Base-by-base conservation (phyloP, 805 yeast species). In the Hanseniaspora vineae region DNA sequence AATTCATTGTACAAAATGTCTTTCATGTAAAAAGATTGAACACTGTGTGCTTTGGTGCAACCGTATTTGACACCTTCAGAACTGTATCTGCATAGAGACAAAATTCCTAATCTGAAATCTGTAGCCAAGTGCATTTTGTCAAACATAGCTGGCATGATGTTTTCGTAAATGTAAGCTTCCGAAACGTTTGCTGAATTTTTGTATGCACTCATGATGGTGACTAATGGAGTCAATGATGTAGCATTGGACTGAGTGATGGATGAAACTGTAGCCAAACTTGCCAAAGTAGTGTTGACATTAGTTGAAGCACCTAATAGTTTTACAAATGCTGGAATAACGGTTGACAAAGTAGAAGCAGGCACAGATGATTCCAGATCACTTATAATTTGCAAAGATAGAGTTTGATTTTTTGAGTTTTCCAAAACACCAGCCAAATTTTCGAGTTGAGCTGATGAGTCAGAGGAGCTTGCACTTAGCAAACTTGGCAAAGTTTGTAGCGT, bases 21-120 rank as follows among this genome's bases (percentile, higher is more conserved):
- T 52, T 63, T 59, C 56, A 62, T 59, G 44, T 60, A 56, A 45
- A 64, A 51, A 44, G 59, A 50, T 53, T 64, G 67, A 20, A 64
- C 66, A 18, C 66, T 61, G 44, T 60, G 65, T 4, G 59, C 45
- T 19, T 50, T 50, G 23, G 55, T 52, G 49, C 66, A 64, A 1
- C 51, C 39, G n/a, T 48, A 45, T 10, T 60, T 50, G 5, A 55
- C 46, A 42, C 56, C 58, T 11, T 53, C 39, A 23, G 49, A 39
- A 43, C 55, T 46, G 17, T 55, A 52, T 29, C 60, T 56, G 50
- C 66, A 62, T 31, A 62, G 49, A 2, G 65, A 54, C 52, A 59
- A 59, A 40, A 62, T 56, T 37, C 62, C 56, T 39, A 64, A 47
- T 47, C 60, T 58, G 50, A 56, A 59, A n/a, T 49, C 52, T 13